Percentiles rank a stretch among this genome's conserved stretches.
Evolutionary conservation across 371 early-diverging fungal species (phyloP).

Genomic region (Saksenaea oblongispora): DNA sequence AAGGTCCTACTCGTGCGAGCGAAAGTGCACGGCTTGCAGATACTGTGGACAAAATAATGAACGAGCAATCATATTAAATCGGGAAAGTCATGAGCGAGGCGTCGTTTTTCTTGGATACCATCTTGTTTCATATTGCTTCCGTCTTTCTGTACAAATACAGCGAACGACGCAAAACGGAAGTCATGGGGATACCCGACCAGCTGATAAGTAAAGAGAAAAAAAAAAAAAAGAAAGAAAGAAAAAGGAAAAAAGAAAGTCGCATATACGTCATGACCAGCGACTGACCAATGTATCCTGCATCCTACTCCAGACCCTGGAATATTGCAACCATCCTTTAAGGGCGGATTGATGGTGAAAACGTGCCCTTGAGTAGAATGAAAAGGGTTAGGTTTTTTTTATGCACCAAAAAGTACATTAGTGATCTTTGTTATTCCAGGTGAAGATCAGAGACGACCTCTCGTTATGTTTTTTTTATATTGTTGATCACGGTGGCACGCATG

Average conservation of each 20-base stretch:
- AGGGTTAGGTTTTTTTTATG: neutral
- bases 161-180: neutral
- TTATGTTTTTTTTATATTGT: neutral
- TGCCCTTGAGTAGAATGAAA: neutral
- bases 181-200: neutral
- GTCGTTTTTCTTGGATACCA: neutral
- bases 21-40: constrained; percentile 4
- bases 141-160: neutral
- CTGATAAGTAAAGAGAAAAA: neutral
- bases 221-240: neutral
- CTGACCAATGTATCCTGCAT: neutral
- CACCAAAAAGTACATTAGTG: neutral
- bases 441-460: neutral
- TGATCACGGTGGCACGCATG: neutral
- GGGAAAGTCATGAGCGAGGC: neutral
- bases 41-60: constrained; percentile 6
- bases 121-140: neutral
- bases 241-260: neutral
- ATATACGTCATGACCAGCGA: neutral
- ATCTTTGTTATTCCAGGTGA: too few species aligned
- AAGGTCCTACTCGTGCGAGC: constrained; percentile 8
- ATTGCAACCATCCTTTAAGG: neutral
- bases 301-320: neutral
- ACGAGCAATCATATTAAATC: constrained; percentile 2
- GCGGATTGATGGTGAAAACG: neutral